Evolutionary conservation across 768 basidiomycete genomes (phyloP), one percentile per base, ranked within the genome.

Genomic region (Tricholoma sp.): DNA sequence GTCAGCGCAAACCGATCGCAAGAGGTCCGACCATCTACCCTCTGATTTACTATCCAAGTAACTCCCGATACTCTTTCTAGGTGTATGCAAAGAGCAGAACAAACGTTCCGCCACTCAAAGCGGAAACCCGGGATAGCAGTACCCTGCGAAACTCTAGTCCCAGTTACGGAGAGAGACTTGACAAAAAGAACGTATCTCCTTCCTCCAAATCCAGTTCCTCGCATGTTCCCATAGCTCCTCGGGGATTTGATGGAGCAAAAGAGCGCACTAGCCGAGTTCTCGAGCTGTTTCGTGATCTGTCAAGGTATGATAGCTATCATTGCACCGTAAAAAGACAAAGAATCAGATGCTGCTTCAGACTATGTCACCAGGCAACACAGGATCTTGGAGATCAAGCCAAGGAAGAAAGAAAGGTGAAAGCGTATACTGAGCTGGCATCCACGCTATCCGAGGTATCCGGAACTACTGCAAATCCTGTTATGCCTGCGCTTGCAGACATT

Each of bases 381-480:
- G 71, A 80, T 53, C 69, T 70, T 15, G 74, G 72, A 54, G 67
- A 68, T 47, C 70, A 78, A 37, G 72, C 74, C 42, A 71, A 66
- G 55, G 80, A 80, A 60, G 78, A 75, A 57, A 70, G 73, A 51
- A 82, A 79, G 62, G 59, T 78, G 37, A 71, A 76, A 57, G 78
- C 77, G 2, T 83, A 79, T 57, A 79, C 73, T 2, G 75, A 78
- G 33, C 69, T 84, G 49, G 80, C 80, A 7, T 66, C 75, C 37
- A 72, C 77, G 13, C 70, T 83, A 31, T 75, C 79, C 12, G 74
- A 72, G 58, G 72, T 78, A 37, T 76, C 78, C 33, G 62, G 70
- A 4, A 67, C 73, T 4, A 74, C 75, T n/a, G 73, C 75, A 15
- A 68, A 68, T 56, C 66, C 73, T 10, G 72, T 82, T 29, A 72